phyloP scores from a whole-genome alignment of 1,284 basidiomycete genomes.

The Rhodofomes roseus region DNA sequence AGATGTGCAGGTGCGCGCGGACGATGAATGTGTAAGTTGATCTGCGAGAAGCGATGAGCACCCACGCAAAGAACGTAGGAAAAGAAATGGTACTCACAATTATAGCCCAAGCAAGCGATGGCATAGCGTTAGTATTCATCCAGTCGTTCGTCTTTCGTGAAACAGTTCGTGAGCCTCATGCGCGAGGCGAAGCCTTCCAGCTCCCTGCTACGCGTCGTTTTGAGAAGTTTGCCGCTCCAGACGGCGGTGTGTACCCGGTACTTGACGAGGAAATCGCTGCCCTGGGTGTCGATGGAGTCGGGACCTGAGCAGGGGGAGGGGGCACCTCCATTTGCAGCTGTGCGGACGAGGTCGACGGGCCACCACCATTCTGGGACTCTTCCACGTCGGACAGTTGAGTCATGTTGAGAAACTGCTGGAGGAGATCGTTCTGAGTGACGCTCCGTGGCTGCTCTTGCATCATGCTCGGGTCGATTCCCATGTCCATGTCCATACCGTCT shows the following conservation, averaged over 20 bases:
- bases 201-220: slow-evolving; percentile 50
- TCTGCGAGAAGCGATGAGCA: not conserved
- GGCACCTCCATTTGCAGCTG: not conserved
- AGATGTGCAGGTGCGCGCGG: not conserved
- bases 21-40: slow-evolving; percentile 1
- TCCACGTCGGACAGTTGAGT: not conserved
- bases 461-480: not conserved
- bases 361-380: not conserved
- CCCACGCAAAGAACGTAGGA: not conserved
- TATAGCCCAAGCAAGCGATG: not conserved
- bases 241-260: slow-evolving; percentile 44
- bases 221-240: slow-evolving; percentile 45
- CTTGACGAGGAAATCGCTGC: slow-evolving; percentile 4
- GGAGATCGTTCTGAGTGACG: slow-evolving; percentile 2
- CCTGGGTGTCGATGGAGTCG: not conserved
- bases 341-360: not conserved
- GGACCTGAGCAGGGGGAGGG: not conserved
- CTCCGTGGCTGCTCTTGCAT: slow-evolving; percentile 3
- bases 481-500: not conserved
- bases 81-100: not conserved
- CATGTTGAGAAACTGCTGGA: slow-evolving; percentile 3
- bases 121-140: not conserved
- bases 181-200: slow-evolving; percentile 37
- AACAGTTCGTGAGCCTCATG: not conserved
- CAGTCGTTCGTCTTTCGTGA: not conserved